phyloP scores from a whole-genome alignment of 441 rosid species.

The Omphalea diandra region DNA sequence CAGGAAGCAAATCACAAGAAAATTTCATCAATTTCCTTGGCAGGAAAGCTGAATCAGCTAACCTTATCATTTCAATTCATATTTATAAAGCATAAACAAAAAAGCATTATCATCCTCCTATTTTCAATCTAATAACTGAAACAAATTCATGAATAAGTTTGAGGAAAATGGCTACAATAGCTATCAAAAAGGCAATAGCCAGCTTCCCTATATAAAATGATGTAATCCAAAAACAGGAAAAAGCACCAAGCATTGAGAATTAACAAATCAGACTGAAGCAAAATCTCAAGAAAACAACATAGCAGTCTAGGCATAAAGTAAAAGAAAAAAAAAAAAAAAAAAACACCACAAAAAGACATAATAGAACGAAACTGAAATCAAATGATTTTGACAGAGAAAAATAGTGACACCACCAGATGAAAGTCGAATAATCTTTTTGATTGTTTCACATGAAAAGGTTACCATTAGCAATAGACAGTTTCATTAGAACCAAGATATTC shows the following conservation, averaged over 20 bases:
- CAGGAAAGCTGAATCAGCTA: neutral
- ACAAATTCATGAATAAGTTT: neutral
- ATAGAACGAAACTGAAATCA: neutral
- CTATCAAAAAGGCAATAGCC: neutral
- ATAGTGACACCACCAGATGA: neutral
- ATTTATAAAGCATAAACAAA: too few species aligned
- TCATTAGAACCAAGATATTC: too few species aligned
- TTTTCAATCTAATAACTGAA: neutral
- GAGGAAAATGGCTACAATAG: neutral
- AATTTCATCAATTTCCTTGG: neutral
- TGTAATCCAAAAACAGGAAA: neutral
- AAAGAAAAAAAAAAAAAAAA: neutral
- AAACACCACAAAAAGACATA: neutral
- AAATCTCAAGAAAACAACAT: neutral
- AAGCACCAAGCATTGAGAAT: neutral
- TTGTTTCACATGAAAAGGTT: too few species aligned
- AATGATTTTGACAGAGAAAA: neutral
- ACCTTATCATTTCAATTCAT: neutral
- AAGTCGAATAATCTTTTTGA: too few species aligned
- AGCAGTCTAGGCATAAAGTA: neutral
- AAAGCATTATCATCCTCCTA: neutral
- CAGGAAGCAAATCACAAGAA: neutral
- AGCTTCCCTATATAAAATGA: neutral
- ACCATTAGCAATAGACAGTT: too few species aligned
- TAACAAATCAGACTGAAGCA: neutral